Conservation (phyloP, 2,329 filamentous ascomycete genomes). For the Fusarium foetens region DNA sequence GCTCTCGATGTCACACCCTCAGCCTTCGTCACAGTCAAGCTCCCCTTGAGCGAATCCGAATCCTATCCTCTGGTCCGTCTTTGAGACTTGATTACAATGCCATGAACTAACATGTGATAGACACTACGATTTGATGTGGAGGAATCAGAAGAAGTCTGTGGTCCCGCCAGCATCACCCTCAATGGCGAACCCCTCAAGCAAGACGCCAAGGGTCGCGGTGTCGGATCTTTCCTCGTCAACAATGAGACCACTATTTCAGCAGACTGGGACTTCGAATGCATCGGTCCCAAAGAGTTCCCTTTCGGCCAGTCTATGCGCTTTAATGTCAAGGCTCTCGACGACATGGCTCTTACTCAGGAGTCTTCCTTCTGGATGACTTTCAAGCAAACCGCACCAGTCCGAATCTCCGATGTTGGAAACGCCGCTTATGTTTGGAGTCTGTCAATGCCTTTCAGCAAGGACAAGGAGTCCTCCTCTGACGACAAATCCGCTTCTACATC, state of each 20-base stretch:
- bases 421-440: constrained; percentile 46
- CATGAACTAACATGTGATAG: constrained; percentile 36
- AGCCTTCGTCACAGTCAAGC: constrained; percentile 35
- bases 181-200: constrained; percentile 57
- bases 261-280: constrained; percentile 60
- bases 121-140: constrained; percentile 57
- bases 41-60: constrained; percentile 25
- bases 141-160: constrained; percentile 58
- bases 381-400: constrained; percentile 56
- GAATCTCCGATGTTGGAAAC: constrained; percentile 56
- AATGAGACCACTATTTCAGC: constrained; percentile 54
- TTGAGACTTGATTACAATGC: not conserved
- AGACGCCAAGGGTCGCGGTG: constrained; percentile 53
- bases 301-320: constrained; percentile 59
- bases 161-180: constrained; percentile 57
- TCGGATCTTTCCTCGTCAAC: constrained; percentile 54
- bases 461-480: constrained; percentile 1
- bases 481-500: constrained; percentile 5
- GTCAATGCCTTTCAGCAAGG: constrained; percentile 41
- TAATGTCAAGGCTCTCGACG: constrained; percentile 55
- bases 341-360: constrained; percentile 49
- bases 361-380: constrained; percentile 57
- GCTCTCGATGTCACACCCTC: constrained; percentile 35
- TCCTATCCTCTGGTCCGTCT: constrained; percentile 40
- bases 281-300: constrained; percentile 51